A percentile compares a stretch with the other conserved stretches of the same genome.
phyloP scores from a whole-genome alignment of 352 stramenopile species.

The Peronospora tabacina region DNA sequence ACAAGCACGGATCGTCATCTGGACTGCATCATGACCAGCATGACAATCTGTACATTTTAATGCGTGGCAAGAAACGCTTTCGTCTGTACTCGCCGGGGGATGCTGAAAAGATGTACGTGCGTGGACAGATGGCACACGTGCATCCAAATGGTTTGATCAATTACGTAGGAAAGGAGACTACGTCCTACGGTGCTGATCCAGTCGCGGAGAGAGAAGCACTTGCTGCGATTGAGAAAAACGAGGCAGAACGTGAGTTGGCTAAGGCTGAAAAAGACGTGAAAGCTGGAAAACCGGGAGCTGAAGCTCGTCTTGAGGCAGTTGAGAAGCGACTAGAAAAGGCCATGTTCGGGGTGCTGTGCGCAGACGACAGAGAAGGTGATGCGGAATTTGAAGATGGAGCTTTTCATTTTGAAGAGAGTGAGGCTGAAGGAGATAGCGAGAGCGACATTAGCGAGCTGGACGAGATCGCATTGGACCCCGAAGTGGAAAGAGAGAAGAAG shows the following conservation, averaged over 20 bases:
- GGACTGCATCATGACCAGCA: constrained; percentile 98
- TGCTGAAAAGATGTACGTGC: constrained; percentile 88
- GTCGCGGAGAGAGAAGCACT: constrained; percentile 45
- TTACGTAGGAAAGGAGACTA: constrained; percentile 86
- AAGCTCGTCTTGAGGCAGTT: constrained; percentile 40
- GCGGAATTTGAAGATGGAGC: constrained; percentile 48
- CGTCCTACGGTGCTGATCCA: constrained; percentile 64
- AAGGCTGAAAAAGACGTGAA: constrained; percentile 49
- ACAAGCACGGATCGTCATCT: constrained; percentile 66
- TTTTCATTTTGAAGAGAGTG: constrained; percentile 53
- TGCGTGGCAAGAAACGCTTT: constrained; percentile 92
- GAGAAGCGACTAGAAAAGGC: constrained; percentile 61
- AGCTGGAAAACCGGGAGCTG: constrained; percentile 38
- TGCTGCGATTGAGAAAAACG: constrained; percentile 52
- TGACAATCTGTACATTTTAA: constrained; percentile 97
- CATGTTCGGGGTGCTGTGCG: constrained; percentile 71
- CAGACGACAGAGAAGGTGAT: constrained; percentile 39
- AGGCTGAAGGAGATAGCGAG: constrained; percentile 44
- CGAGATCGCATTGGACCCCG: constrained; percentile 38
- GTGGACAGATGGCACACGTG: constrained; percentile 73
- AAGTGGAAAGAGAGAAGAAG: constrained; percentile 31
- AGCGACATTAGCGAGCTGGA: constrained; percentile 40
- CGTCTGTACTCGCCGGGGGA: constrained; percentile 89
- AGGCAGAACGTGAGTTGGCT: constrained; percentile 52
- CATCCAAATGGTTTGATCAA: constrained; percentile 95